Base-by-base conservation (phyloP, 2,329 filamentous ascomycete genomes). In the Hymenoscyphus albidus region DNA sequence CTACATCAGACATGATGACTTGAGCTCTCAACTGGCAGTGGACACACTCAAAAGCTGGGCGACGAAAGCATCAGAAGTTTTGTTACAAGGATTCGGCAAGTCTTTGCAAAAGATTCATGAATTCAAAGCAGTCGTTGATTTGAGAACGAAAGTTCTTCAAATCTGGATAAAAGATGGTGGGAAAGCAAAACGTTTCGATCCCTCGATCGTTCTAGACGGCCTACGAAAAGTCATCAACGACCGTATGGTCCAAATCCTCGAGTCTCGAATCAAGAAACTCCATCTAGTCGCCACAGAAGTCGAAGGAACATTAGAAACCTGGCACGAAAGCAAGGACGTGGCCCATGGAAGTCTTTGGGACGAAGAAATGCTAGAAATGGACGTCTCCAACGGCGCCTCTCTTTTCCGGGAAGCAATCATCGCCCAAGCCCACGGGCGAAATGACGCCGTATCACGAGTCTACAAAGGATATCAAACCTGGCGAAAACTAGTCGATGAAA, bases 1-100 rank as follows among this genome's bases (percentile, higher is more conserved):
- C 0, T 97, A 92, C 79, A 90, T 96, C 42, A 87, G 91, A 38
- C 88, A 96, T 71, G 91, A 93, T 69, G 90, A 95, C 69, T 76
- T 91, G 4, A 84, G 87, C 31, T 85, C 83, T 22, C 77, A 80
- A 31, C 83, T 87, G 66, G 85, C 85, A 0, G 81, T 83, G 54
- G 83, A 85, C 1, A 85, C 85, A 76, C 81, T 92, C 14, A 82
- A 81, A 27, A 75, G 74, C 35, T 93, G 90, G 90, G 86, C 87
- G 0, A 81, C 81, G 60, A 81, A 82, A 60, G 87, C 86, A 1
- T 84, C 85, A 18, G 78, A 83, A 56, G 80, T 83, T 7, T 78
- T 92, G 62, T 74, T 90, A 1, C 76, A 82, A n/a, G 88, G 88
- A 0, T 79, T 92, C 35, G 80, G 82, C 59, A 82, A 81, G 66